Percentiles rank a stretch among this genome's conserved stretches.
Conservation (phyloP, 495 filamentous ascomycete genomes). For the Clavariopsis aquatica region DNA sequence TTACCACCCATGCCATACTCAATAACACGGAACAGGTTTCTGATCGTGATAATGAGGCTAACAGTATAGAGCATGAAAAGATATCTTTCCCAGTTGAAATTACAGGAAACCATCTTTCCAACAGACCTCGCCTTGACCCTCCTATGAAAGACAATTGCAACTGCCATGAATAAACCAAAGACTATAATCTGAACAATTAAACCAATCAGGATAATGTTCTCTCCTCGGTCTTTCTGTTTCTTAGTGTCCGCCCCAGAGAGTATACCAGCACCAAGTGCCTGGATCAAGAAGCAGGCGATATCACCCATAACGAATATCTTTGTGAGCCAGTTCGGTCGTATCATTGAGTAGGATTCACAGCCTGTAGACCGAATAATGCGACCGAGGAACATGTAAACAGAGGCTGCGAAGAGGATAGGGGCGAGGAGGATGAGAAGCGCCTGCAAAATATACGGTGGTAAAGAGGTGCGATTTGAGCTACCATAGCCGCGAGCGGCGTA, state of each 20-base stretch:
- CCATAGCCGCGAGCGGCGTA: slow-evolving; percentile 16
- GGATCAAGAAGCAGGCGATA: slow-evolving; percentile 49
- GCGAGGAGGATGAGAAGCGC: slow-evolving; percentile 47
- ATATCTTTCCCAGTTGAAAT: slow-evolving; percentile 53
- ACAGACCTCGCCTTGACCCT: not conserved
- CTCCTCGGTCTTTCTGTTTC: no score
- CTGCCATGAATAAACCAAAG: no score
- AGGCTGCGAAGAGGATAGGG: slow-evolving; percentile 48
- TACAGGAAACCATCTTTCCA: not conserved
- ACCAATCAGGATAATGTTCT: no score
- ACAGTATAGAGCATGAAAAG: slow-evolving; percentile 55
- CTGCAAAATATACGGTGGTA: slow-evolving; percentile 44
- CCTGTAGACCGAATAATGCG: slow-evolving; percentile 47
- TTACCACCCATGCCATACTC: slow-evolving; percentile 59
- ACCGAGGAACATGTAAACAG: slow-evolving; percentile 51
- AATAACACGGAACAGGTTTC: slow-evolving; percentile 61
- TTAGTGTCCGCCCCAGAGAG: no score
- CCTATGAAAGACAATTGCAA: no score
- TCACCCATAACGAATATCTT: slow-evolving; percentile 51
- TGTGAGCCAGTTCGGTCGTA: slow-evolving; percentile 47
- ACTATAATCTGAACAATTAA: no score
- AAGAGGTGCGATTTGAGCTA: slow-evolving; percentile 23
- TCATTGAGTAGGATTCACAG: slow-evolving; percentile 47
- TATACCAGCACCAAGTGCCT: slow-evolving; percentile 40
- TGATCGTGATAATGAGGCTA: slow-evolving; percentile 58